Evolutionary conservation across 164 flowering plant species (phyloP), one percentile per base, ranked within the genome.

Genomic region (Vitis rupestris): DNA sequence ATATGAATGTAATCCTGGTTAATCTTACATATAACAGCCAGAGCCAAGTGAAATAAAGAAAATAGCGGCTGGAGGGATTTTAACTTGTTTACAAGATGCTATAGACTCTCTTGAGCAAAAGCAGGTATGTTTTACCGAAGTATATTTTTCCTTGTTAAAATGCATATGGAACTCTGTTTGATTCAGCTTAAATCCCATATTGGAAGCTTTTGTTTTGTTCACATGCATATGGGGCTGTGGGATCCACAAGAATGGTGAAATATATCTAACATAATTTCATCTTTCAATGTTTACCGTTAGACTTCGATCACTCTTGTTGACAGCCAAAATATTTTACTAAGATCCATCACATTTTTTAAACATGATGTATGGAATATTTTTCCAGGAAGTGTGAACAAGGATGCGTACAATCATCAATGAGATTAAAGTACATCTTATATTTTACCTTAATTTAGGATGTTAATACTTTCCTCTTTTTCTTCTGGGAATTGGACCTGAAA

Each of bases 71-170:
- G 88, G 86, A 79, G 99, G 99, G 61, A 85, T 95, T 76, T 72
- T 95, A 52, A 90, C 93, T 23, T 93, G 96, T 81, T 81, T 95
- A 76, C 91, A 91, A 74, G 99, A 95, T 83, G 90, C 91, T 48
- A 91, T 95, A 77, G 91, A 87, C 65, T 82, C 88, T 78, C 87
- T 95, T 19, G 80, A 87, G 68, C 82, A 95, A 70, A 85, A 89
- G 44, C 83, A 87, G 91, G 99, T 91, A 14, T 66, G 60, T 29
- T 52, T 50, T 49, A 27, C 14, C 16, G 15, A 51, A 60, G 30
- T 29, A 15, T 59, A 1, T n/a, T 16, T 56, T 49, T 50, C 12
- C 9, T 19, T 61, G n/a, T 49, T 11, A 48, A n/a, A 50, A 23
- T 23, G 16, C 15, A 15, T 15, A 29, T 9, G 10, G 17, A 13